phyloP scores from a whole-genome alignment of 2,329 filamentous ascomycete species.

The Colletotrichum godetiae region DNA sequence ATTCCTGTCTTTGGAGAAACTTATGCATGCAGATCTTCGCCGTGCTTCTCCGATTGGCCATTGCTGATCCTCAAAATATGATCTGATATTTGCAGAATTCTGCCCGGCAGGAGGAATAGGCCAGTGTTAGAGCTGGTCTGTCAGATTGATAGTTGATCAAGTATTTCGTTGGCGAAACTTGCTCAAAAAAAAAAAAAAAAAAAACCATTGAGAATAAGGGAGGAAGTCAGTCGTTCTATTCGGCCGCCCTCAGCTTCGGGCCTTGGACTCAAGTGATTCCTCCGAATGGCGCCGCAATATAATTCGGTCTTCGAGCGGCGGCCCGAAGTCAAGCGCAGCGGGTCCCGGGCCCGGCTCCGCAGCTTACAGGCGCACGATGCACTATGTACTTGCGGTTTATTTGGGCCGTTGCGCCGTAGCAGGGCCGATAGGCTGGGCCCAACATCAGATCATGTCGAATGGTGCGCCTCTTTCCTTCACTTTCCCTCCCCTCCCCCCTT shows the following conservation, averaged over 20 bases:
- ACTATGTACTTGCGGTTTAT: not conserved
- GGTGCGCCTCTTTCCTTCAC: not conserved
- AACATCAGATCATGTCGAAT: conserved; percentile 19
- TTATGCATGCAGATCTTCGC: not conserved
- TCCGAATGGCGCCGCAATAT: not conserved
- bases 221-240: not conserved
- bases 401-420: conserved; percentile 12
- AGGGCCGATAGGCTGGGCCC: conserved; percentile 14
- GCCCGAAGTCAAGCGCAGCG: not conserved
- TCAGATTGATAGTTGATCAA: not conserved
- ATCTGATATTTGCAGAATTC: not conserved
- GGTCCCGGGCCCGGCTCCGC: not conserved
- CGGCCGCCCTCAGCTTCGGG: not conserved
- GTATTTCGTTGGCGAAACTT: not conserved
- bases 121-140: not conserved
- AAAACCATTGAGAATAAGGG: too few species aligned
- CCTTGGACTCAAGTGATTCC: not conserved
- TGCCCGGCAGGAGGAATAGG: not conserved
- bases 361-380: not conserved
- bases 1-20: not conserved
- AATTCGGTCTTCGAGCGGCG: not conserved
- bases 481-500: too few species aligned
- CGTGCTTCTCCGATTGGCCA: not conserved
- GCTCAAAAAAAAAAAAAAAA: not conserved
- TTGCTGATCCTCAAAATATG: not conserved